Evolutionary conservation across 768 basidiomycete genomes (phyloP).

Genomic region (Trametes punicea): DNA sequence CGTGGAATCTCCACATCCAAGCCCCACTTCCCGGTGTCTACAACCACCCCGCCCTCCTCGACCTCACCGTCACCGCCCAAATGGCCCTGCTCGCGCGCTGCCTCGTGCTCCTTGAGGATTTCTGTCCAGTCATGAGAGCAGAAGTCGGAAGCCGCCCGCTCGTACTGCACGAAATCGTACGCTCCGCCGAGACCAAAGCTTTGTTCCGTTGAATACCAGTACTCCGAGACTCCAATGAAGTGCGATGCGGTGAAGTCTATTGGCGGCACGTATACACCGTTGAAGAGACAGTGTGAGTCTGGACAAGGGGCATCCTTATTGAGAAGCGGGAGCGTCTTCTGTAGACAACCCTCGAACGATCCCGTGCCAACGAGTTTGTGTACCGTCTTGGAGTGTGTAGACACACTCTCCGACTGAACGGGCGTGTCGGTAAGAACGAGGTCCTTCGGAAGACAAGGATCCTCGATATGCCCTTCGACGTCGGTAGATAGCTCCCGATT

Average conservation of each 20-base stretch:
- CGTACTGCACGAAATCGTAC: constrained; percentile 96
- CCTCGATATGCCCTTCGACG: constrained; percentile 48
- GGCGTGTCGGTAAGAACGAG: constrained; percentile 58
- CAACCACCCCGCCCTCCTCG: constrained; percentile 52
- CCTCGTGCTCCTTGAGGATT: constrained; percentile 64
- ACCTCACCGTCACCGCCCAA: constrained; percentile 62
- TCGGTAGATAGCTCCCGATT: constrained; percentile 26
- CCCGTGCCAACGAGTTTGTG: constrained; percentile 82
- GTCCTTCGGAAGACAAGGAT: constrained; percentile 88
- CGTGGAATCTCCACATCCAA: constrained; percentile 76
- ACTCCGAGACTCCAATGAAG: constrained; percentile 97
- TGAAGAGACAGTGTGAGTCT: constrained; percentile 86
- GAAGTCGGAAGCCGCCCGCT: constrained; percentile 85
- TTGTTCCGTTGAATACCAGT: constrained; percentile 99
- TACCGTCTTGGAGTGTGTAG: constrained; percentile 44
- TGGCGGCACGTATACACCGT: constrained; percentile 88
- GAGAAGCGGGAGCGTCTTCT: constrained; percentile 68
- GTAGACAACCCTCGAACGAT: constrained; percentile 82
- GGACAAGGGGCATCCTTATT: constrained; percentile 84
- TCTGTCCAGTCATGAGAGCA: constrained; percentile 77
- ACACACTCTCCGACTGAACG: constrained; percentile 38
- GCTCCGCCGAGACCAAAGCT: constrained; percentile 92
- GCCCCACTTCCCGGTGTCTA: constrained; percentile 68
- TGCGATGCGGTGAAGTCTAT: constrained; percentile 92
- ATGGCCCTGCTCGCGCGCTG: constrained; percentile 42